phyloP scores from a whole-genome alignment of 108 stramenopile genomes.

The Skeletonema potamos region DNA sequence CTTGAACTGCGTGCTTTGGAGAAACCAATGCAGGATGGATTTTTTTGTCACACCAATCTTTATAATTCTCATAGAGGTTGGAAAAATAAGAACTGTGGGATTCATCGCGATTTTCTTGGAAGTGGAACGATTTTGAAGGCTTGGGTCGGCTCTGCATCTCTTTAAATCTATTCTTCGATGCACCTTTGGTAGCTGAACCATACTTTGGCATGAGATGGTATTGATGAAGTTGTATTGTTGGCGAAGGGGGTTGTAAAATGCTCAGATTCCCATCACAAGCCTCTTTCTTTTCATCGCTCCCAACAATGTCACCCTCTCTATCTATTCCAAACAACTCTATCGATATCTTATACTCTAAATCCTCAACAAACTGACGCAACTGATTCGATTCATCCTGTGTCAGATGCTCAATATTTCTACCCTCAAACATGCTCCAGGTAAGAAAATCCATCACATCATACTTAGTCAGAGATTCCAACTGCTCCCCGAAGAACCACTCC shows the following conservation, averaged over 20 bases:
- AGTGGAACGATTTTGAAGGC: constrained; percentile 60
- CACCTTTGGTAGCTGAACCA: neutral
- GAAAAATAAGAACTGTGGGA: constrained; percentile 70
- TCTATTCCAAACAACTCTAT: constrained; percentile 62
- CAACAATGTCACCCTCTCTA: constrained; percentile 16
- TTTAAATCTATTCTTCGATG: constrained; percentile 3
- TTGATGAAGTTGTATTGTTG: constrained; percentile 6
- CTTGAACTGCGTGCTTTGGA: constrained; percentile 39
- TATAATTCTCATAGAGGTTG: constrained; percentile 77
- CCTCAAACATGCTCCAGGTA: constrained; percentile 85
- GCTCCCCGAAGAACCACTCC: constrained; percentile 87
- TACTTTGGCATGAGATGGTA: constrained; percentile 22
- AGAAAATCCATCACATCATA: constrained; percentile 84
- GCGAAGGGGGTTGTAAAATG: constrained; percentile 8
- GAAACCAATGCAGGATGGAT: constrained; percentile 51
- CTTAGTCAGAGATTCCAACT: constrained; percentile 69
- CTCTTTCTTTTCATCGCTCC: constrained; percentile 6
- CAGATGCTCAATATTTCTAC: constrained; percentile 88
- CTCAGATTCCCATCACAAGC: neutral
- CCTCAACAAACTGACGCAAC: constrained; percentile 66
- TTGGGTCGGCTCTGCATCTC: constrained; percentile 18
- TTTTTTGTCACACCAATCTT: constrained; percentile 59
- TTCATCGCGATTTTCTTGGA: constrained; percentile 54
- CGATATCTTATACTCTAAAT: constrained; percentile 68
- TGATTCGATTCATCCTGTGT: constrained; percentile 69